phyloP scores from a whole-genome alignment of 306 rosid species.

The Vicia faba region DNA sequence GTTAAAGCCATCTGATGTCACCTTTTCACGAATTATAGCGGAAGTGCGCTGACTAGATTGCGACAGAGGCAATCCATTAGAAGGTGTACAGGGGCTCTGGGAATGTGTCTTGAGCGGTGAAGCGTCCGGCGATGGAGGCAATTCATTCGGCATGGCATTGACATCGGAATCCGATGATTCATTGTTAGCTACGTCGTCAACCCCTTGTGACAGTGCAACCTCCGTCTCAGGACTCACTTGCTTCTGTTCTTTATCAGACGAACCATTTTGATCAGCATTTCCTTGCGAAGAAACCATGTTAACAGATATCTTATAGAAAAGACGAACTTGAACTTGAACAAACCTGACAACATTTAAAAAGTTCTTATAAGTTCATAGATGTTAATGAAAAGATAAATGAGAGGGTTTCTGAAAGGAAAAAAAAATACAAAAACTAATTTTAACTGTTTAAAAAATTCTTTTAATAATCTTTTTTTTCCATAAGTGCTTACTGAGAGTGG shows the following conservation, averaged over 20 bases:
- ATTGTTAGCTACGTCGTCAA: slow-evolving; percentile 29
- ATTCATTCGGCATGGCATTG: slow-evolving; percentile 39
- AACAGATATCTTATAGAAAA: slow-evolving; percentile 40
- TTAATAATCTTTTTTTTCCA: background rate
- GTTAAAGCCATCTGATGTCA: slow-evolving; percentile 81
- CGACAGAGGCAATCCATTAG: slow-evolving; percentile 33
- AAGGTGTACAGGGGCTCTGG: slow-evolving; percentile 42
- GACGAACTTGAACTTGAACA: background rate
- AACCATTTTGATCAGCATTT: slow-evolving; percentile 47
- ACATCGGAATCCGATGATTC: slow-evolving; percentile 45
- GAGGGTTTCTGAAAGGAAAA: background rate
- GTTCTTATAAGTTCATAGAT: background rate
- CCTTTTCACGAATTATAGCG: slow-evolving; percentile 62
- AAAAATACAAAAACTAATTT: background rate
- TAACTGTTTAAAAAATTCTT: background rate
- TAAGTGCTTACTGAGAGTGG: background rate
- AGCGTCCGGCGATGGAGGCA: slow-evolving; percentile 43
- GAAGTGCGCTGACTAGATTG: slow-evolving; percentile 54
- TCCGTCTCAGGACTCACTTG: slow-evolving; percentile 44
- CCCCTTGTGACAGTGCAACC: slow-evolving; percentile 42
- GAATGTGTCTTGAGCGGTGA: slow-evolving; percentile 44
- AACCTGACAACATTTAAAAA: slow-evolving; percentile 36
- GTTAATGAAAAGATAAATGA: slow-evolving; percentile 2
- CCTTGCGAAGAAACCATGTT: slow-evolving; percentile 75
- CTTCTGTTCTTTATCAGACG: slow-evolving; percentile 56